Evolutionary conservation across 352 stramenopile genomes (phyloP), one percentile per base, ranked within the genome.

Genomic region (Plasmopara viticola): DNA sequence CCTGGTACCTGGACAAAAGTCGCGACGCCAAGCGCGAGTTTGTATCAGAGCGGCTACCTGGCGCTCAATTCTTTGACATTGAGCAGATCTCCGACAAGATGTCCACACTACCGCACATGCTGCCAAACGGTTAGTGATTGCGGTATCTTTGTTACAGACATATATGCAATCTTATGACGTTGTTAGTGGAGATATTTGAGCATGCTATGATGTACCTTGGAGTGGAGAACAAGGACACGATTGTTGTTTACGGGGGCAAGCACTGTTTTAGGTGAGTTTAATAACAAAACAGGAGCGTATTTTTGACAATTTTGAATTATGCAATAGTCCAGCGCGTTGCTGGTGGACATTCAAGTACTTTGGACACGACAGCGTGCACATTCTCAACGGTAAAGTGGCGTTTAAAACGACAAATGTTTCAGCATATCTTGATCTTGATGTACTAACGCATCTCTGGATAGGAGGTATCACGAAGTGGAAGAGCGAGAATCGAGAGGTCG

Each of bases 301-400:
- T 25, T 25, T 25, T 25, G 20, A 25, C 20, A 25, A 25, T 25
- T 25, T 25, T 25, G 3, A 25, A 25, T 25, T 25, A 25, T 25
- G 20, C 20, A 5, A 9, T 51, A 92, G 83, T 68, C 62, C 78
- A 5, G 70, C 84, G 18, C 78, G 84, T 35, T 86, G 78, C 59
- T 95, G 84, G 85, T 95, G 81, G 77, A 96, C 80, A 53, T 92
- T 97, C 60, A 90, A 91, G 58, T 86, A 76, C 51, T 95, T 96
- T 68, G 88, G 87, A 5, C 84, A 96, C 51, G 61, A 89, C 30
- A 74, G 78, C 15, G 87, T 96, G 8, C 74, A 94, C 55, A 83
- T 97, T 28, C 60, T 97, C 29, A 85, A 97, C 44, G 90, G 86
- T 86, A 31, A 12, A 18, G 39, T 39, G 20, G 9, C 14, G 35